phyloP scores from a whole-genome alignment of 2,329 filamentous ascomycete genomes.

The Pezizomycotina sp. region DNA sequence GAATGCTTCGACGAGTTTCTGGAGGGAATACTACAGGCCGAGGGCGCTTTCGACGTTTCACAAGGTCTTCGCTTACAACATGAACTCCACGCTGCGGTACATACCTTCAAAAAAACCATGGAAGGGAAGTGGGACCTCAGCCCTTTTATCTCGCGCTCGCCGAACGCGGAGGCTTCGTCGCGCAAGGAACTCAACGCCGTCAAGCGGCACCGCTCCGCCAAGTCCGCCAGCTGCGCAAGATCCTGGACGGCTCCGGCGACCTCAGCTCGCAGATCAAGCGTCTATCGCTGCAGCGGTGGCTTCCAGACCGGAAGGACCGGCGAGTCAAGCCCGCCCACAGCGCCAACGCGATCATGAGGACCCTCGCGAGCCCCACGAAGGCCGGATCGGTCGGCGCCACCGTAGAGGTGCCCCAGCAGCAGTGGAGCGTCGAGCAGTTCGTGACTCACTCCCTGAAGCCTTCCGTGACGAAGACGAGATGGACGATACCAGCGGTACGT shows the following conservation, averaged over 20 bases:
- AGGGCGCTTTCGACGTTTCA: slow-evolving; percentile 71
- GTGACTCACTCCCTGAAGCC: slow-evolving; percentile 76
- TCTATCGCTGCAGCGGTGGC: slow-evolving; percentile 45
- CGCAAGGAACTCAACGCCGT: slow-evolving; percentile 7
- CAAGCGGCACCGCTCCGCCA: slow-evolving; percentile 8
- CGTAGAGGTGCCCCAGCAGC: slow-evolving; percentile 10
- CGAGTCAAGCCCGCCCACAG: slow-evolving; percentile 13
- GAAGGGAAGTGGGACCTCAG: slow-evolving; percentile 68
- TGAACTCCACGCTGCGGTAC: slow-evolving; percentile 77
- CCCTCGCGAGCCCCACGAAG: slow-evolving; percentile 9
- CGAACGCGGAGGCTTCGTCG: slow-evolving; percentile 29
- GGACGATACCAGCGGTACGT: slow-evolving; percentile 72
- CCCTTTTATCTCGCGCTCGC: slow-evolving; percentile 66
- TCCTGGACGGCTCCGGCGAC: slow-evolving; percentile 9
- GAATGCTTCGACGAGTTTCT: slow-evolving; percentile 77
- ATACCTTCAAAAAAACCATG: slow-evolving; percentile 51
- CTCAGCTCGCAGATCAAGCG: slow-evolving; percentile 26
- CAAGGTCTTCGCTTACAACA: slow-evolving; percentile 82
- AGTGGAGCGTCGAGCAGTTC: slow-evolving; percentile 70
- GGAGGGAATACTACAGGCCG: slow-evolving; percentile 91
- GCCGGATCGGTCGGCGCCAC: slow-evolving; percentile 7
- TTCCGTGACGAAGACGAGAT: slow-evolving; percentile 57
- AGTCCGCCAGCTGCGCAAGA: too few relatives aligned
- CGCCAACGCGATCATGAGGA: slow-evolving; percentile 16
- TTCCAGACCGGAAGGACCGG: slow-evolving; percentile 27